These are phyloP conservation scores for Globisporangium iwayamae DNA, from an alignment of 352 stramenopile species.

Conservation along the genomic window DNA sequence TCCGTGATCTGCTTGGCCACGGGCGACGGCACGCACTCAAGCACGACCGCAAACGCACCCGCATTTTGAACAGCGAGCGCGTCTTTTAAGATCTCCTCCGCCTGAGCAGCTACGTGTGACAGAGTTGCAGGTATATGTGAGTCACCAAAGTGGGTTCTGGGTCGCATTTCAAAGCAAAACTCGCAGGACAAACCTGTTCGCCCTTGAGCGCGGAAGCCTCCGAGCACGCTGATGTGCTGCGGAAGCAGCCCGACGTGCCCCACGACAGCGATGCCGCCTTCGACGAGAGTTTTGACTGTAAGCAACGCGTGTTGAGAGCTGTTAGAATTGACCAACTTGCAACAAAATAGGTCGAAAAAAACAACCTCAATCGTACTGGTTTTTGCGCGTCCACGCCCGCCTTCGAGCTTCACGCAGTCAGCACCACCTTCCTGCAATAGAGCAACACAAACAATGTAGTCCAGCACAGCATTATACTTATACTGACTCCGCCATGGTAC, in stretches of 20 bases:
- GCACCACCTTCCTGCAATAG: constrained; percentile 89
- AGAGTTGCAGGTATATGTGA: not conserved
- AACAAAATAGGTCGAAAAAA: not conserved
- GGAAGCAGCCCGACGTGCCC: constrained; percentile 97
- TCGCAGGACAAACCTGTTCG: constrained; percentile 75
- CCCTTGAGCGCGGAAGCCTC: constrained; percentile 96
- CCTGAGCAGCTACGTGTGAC: constrained; percentile 48
- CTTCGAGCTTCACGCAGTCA: constrained; percentile 99
- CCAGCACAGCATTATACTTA: not conserved
- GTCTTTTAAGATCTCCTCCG: constrained; percentile 94
- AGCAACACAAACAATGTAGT: not conserved
- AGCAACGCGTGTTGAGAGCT: constrained; percentile 1
- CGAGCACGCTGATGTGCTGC: constrained; percentile 94
- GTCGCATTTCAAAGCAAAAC: not conserved
- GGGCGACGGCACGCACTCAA: constrained; percentile 81
- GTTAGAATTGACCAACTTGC: not conserved
- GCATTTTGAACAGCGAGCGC: constrained; percentile 93
- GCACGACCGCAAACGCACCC: constrained; percentile 93
- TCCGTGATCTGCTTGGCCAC: constrained; percentile 94
- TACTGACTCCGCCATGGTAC: not conserved
- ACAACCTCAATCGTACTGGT: constrained; percentile 37
- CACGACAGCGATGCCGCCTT: constrained; percentile 95
- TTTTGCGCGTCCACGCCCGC: constrained; percentile 78
- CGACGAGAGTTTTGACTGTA: constrained; percentile 64
- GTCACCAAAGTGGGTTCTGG: not conserved